Evolutionary conservation across 306 rosid species (phyloP).

Genomic region (Abrus precatorius): DNA sequence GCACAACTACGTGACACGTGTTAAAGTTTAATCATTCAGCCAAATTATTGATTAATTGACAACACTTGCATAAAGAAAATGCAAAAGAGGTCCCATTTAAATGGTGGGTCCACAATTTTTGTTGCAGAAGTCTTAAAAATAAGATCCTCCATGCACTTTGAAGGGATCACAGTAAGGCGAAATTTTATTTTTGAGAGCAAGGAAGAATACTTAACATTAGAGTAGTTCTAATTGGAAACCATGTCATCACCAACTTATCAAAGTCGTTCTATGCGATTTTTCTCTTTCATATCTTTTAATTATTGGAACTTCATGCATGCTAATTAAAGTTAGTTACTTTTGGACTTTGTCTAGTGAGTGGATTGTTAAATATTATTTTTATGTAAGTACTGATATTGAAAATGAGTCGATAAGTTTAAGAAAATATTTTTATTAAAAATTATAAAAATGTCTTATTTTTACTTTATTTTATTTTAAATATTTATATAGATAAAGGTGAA

Average conservation of each 20-base stretch:
- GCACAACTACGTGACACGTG: constrained; percentile 13
- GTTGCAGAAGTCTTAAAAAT: not conserved
- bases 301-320: constrained; percentile 11
- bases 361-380: not conserved
- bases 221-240: constrained; percentile 36
- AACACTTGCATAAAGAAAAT: constrained; percentile 19
- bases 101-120: constrained; percentile 34
- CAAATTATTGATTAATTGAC: constrained; percentile 25
- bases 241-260: constrained; percentile 46
- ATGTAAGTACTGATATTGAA: not conserved
- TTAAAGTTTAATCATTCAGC: constrained; percentile 28
- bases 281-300: constrained; percentile 12
- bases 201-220: not conserved
- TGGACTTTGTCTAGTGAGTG: not conserved
- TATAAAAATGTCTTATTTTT: not conserved
- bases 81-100: constrained; percentile 12
- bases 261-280: not conserved
- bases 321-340: constrained; percentile 22
- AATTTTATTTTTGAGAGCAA: constrained; percentile 6
- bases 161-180: constrained; percentile 12
- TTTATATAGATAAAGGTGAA: not conserved
- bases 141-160: constrained; percentile 44
- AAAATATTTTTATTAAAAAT: not conserved
- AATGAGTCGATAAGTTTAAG: not conserved
- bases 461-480: not conserved